A percentile compares a stretch with the other conserved stretches of the same genome.
Evolutionary conservation across 345 rosid species (phyloP).

Genomic region (Hypericum androsaemum): DNA sequence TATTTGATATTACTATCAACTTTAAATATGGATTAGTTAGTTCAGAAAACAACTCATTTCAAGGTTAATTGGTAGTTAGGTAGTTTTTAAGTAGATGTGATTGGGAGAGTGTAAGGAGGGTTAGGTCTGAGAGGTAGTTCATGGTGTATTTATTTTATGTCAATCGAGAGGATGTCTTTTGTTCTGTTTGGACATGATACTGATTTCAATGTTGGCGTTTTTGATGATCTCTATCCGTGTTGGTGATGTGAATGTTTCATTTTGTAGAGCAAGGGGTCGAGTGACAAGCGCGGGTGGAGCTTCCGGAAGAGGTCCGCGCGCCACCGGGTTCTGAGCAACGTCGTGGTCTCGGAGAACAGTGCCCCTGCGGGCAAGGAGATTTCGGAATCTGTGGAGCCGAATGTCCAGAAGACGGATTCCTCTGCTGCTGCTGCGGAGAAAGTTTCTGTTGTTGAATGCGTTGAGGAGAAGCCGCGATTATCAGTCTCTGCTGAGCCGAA

Average conservation of each 20-base stretch:
- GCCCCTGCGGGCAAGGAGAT: slow-evolving; percentile 32
- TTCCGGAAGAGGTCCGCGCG: slow-evolving; percentile 57
- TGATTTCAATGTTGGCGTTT: too few species aligned
- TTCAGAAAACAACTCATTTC: too few species aligned
- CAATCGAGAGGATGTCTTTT: too few species aligned
- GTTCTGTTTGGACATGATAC: too few species aligned
- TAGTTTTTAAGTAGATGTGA: too few species aligned
- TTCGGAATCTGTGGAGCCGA: slow-evolving; percentile 27
- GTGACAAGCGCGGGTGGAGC: slow-evolving; percentile 58
- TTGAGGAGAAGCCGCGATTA: slow-evolving; percentile 36
- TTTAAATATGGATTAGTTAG: too few species aligned
- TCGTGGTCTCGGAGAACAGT: slow-evolving; percentile 33
- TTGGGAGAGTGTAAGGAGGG: too few species aligned
- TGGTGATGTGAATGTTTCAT: slow-evolving; percentile 11
- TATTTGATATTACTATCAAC: too few species aligned
- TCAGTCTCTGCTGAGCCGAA: slow-evolving; percentile 20
- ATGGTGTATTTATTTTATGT: too few species aligned
- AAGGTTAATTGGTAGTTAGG: too few species aligned
- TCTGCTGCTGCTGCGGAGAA: slow-evolving; percentile 24
- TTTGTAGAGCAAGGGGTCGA: slow-evolving; percentile 35
- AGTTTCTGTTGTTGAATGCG: slow-evolving; percentile 18
- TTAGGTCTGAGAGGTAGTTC: too few species aligned
- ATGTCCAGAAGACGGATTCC: slow-evolving; percentile 25
- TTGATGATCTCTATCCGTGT: background rate
- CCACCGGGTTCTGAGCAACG: slow-evolving; percentile 58